These are phyloP conservation scores for Mycena floridula DNA, from an alignment of 768 basidiomycete species.

Conservation along the genomic window DNA sequence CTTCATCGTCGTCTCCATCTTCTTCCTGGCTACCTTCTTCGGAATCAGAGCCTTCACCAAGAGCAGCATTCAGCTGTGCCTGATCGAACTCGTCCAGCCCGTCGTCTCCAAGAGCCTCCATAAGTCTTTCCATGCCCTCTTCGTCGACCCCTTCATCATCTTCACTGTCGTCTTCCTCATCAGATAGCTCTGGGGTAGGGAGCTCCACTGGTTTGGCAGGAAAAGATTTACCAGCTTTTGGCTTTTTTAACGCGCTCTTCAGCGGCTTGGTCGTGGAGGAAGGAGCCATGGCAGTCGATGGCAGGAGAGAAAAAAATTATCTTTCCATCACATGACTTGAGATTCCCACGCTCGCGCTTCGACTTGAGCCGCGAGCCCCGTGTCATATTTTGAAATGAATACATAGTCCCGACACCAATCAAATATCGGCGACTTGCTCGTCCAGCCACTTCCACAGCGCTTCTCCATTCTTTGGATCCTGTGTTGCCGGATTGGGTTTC, in stretches of 20 bases:
- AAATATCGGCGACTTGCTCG: slow-evolving; percentile 28
- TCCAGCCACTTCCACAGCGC: slow-evolving; percentile 43
- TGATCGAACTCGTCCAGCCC: slow-evolving; percentile 60
- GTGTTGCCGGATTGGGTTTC: slow-evolving; percentile 16
- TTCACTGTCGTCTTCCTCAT: slow-evolving; percentile 10
- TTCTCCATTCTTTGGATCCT: slow-evolving; percentile 26
- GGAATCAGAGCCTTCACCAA: slow-evolving; percentile 24
- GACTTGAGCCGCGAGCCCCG: too few relatives aligned
- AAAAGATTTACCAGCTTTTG: background rate
- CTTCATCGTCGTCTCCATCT: slow-evolving; percentile 19
- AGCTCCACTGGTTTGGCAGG: background rate
- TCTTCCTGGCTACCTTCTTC: slow-evolving; percentile 18
- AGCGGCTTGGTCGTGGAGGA: background rate
- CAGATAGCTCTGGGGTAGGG: background rate
- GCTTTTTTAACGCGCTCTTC: background rate
- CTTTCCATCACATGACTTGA: too few relatives aligned
- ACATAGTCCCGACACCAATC: too few relatives aligned
- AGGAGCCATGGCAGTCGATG: too few relatives aligned
- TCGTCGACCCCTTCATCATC: slow-evolving; percentile 47
- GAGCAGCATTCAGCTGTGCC: slow-evolving; percentile 41
- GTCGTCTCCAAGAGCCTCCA: slow-evolving; percentile 57
- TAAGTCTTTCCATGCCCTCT: slow-evolving; percentile 50
- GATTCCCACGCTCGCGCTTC: too few relatives aligned
- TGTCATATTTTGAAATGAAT: too few relatives aligned
- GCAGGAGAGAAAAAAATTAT: too few relatives aligned